Base-by-base conservation (phyloP, 139 green algal genomes). In the Coelastrella sp. region DNA sequence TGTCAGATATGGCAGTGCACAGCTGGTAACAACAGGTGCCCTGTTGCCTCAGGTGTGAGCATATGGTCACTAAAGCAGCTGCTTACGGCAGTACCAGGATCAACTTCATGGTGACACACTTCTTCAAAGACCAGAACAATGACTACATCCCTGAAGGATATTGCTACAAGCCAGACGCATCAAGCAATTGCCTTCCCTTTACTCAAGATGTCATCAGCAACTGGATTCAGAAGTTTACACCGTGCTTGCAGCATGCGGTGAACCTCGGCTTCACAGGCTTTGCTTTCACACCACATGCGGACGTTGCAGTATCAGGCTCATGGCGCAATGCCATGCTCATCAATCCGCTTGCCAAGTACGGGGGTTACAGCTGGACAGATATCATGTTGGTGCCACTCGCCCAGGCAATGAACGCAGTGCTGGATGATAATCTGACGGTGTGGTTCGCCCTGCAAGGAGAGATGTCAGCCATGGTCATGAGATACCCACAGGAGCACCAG, bases 341-440 rank as follows among this genome's bases (percentile, higher is more conserved):
- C 70, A 85, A 91, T 70, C 88, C 88, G 12, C 19, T 89, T 6
- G 24, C n/a, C 17, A 85, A 87, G 68, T 76, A 93, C 35, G 87
- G 61, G 0, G 74, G 88, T 20, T 90, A 84, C 74, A 90, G 75
- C 20, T 95, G 95, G 72, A 74, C 87, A 17, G 91, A 93, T 78
- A 76, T 91, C 66, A 90, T 95, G 65, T 81, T 95, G 20, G 59
- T 90, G 63, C 92, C 93, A 6, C 78, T 95, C 15, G 93, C 90
- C 1, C 74, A 94, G 12, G 89, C 89, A 0, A 68, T 82, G 25
- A 25, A 24, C 24, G 88, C 82, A 7, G 49, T 70, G 11, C 35
- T 89, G 59, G 81, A 25, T 7, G 20, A 73, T 7, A 22, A 72
- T 59, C 84, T 74, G 10, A 27, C 57, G 19, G 68, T 93, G 76